phyloP scores from a whole-genome alignment of 495 filamentous ascomycete species.

The Bryoglossum gracile region DNA sequence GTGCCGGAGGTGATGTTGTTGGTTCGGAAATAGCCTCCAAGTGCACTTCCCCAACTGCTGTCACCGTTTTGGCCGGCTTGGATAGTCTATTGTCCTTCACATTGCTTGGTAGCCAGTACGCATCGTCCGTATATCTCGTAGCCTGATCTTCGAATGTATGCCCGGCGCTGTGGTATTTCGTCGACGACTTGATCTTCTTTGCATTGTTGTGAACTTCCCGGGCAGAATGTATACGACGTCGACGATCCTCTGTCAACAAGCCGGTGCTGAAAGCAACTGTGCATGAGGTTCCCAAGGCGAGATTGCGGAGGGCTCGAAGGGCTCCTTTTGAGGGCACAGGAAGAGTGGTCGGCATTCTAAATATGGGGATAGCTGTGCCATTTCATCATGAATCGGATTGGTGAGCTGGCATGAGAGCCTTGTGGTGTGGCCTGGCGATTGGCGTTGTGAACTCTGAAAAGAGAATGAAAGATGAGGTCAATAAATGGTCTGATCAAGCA shows the following conservation, averaged over 20 bases:
- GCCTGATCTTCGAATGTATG: slow-evolving; percentile 29
- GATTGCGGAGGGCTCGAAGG: slow-evolving; percentile 42
- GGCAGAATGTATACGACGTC: slow-evolving; percentile 41
- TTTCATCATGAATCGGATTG: background rate
- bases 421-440: too few species aligned
- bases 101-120: slow-evolving; percentile 15
- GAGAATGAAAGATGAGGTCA: too few species aligned
- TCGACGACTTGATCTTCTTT: slow-evolving; percentile 35
- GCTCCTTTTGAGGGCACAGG: slow-evolving; percentile 48
- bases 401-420: too few species aligned
- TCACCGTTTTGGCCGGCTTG: background rate
- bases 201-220: slow-evolving; percentile 39
- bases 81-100: background rate
- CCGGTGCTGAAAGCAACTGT: slow-evolving; percentile 37
- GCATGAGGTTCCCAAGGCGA: slow-evolving; percentile 44
- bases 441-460: too few species aligned
- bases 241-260: slow-evolving; percentile 44
- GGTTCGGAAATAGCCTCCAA: background rate
- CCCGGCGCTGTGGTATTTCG: slow-evolving; percentile 32
- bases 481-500: too few species aligned
- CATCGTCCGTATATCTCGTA: slow-evolving; percentile 10
- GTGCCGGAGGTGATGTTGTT: background rate
- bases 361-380: slow-evolving; percentile 3
- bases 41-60: background rate
- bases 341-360: slow-evolving; percentile 27